A percentile compares a stretch with the other conserved stretches of the same genome.
Conservation (phyloP, 352 stramenopile genomes). For the Aphanomyces invadans region DNA sequence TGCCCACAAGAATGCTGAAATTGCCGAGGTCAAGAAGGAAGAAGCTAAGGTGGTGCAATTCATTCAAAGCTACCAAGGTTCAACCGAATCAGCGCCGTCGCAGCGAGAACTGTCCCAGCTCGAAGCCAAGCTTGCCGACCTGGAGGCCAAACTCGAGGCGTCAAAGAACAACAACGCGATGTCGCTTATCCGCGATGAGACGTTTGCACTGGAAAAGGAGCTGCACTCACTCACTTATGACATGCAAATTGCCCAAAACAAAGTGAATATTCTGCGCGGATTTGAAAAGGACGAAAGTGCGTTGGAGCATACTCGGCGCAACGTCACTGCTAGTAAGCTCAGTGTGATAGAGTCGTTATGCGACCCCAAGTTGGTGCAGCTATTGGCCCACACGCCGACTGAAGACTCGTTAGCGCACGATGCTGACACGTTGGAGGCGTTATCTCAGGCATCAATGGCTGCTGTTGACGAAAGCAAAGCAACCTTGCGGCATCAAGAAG, state of each 20-base stretch:
- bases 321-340: neutral
- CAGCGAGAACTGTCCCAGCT: conserved; percentile 45
- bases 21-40: conserved; percentile 26
- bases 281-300: conserved; percentile 42
- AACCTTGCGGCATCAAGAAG: neutral
- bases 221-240: conserved; percentile 41
- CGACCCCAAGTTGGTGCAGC: neutral
- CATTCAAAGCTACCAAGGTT: conserved; percentile 29
- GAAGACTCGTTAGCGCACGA: neutral
- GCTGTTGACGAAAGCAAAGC: neutral
- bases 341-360: neutral
- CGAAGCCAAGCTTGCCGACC: conserved; percentile 38
- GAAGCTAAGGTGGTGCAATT: conserved; percentile 28
- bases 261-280: conserved; percentile 46
- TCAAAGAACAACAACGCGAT: conserved; percentile 42
- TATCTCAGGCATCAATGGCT: neutral
- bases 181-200: conserved; percentile 35
- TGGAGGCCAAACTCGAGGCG: conserved; percentile 35
- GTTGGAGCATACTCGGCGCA: conserved; percentile 40
- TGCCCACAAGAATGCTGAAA: neutral
- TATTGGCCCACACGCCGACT: neutral
- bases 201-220: conserved; percentile 37
- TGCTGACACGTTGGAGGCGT: neutral
- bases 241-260: conserved; percentile 37
- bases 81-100: conserved; percentile 28